Base-by-base conservation (phyloP, 2,329 filamentous ascomycete species). In the Aspergillus sp. region DNA sequence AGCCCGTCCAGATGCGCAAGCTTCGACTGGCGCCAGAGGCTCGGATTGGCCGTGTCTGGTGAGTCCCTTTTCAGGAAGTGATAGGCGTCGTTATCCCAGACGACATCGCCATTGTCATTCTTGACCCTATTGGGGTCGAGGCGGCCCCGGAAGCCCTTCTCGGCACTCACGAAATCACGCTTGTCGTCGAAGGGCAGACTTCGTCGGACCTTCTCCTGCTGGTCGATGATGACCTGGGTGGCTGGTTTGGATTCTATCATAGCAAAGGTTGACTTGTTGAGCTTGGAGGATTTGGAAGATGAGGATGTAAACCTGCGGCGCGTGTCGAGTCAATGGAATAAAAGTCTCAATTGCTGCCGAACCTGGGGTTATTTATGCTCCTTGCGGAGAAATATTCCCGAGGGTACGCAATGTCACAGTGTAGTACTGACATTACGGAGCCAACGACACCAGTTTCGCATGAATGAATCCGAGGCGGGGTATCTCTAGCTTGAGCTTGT, bases 1-100 rank as follows among this genome's bases (percentile, higher is more conserved):
- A 80, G 70, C 1, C 77, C 70, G 49, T 75, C 66, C 18, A 67
- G 69, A 12, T 57, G 59, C 7, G 55, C 61, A 3, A 77, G 68
- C 57, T 71, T 66, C 1, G 59, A 66, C 60, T 77, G 74, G n/a
- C 73, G 65, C 75, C 75, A 77, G n/a, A 77, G 65, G 12, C 64
- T 69, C 2, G 68, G 65, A 42, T 75, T 69, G 9, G 66, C 73
- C 0, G 68, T 73, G 2, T 60, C 31, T 12, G 73, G 65, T 6
- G 57, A 39, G 18, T 67, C 58, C 9, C 60, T 56, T 22, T 63
- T n/a, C 16, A 77, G 31, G 52, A 75, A 76, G 7, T 60, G 55
- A 56, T 72, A 77, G 10, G 64, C 66, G 12, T 74, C 71, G n/a
- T 64, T 67, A 42, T 76, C 63, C 72, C 72, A 76, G 26, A 73